Conservation (phyloP, 2,329 filamentous ascomycete genomes). For the Alternaria atra region DNA sequence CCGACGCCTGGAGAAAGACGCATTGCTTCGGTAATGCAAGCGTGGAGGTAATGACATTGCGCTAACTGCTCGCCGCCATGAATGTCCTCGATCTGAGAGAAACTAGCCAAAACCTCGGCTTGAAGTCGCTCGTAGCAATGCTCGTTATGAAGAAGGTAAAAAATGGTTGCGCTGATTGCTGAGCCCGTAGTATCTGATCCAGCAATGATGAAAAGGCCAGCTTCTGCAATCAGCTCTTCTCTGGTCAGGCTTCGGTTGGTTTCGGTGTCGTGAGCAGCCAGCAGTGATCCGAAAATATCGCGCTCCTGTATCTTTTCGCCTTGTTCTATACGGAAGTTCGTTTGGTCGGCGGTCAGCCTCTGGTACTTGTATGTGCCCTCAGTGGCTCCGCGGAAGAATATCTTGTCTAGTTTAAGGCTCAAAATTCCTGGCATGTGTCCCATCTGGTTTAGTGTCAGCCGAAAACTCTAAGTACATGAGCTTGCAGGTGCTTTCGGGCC, state of each 20-base stretch:
- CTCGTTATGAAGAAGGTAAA: slow-evolving; percentile 50
- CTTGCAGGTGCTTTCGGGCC: too few relatives aligned
- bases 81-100: slow-evolving; percentile 30
- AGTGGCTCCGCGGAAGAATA: too few relatives aligned
- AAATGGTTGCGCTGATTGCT: slow-evolving; percentile 44
- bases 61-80: slow-evolving; percentile 25
- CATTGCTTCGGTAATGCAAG: slow-evolving; percentile 47
- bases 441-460: too few relatives aligned
- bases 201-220: slow-evolving; percentile 42
- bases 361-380: too few relatives aligned
- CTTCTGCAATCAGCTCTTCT: slow-evolving; percentile 54
- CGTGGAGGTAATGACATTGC: slow-evolving; percentile 36
- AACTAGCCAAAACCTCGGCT: slow-evolving; percentile 30
- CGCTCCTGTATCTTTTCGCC: too few relatives aligned
- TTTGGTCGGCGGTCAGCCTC: too few relatives aligned
- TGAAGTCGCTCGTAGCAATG: slow-evolving; percentile 23
- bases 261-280: background rate
- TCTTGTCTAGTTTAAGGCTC: too few relatives aligned
- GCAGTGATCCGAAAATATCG: too few relatives aligned
- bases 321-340: slow-evolving; percentile 1
- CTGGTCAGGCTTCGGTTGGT: background rate
- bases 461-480: too few relatives aligned
- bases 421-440: too few relatives aligned
- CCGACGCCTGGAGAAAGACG: slow-evolving; percentile 40
- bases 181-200: slow-evolving; percentile 50